Conservation (phyloP, 78 protist species). For the Chrysochromulina tobinii region DNA sequence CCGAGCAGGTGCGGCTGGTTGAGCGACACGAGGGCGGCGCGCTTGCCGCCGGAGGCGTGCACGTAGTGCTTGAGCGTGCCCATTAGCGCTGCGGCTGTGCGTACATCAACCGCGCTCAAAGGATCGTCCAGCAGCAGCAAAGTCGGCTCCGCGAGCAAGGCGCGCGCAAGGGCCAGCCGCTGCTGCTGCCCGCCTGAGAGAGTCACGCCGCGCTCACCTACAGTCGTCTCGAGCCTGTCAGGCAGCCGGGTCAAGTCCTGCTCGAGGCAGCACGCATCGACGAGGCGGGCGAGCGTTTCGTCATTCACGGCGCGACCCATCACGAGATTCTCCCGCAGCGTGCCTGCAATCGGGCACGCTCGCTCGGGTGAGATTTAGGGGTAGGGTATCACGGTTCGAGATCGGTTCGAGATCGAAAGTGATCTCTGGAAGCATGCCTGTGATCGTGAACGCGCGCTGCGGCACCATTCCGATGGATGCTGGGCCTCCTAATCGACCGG, state of each 20-base stretch:
- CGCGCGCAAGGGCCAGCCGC: conserved; percentile 87
- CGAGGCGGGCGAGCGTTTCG: not conserved
- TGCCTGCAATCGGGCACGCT: not conserved
- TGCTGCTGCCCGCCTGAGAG: conserved; percentile 80
- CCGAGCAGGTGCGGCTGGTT: not conserved
- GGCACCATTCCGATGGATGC: conserved; percentile 74
- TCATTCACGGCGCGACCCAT: not conserved
- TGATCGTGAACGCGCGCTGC: conserved; percentile 75
- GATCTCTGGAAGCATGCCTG: no score
- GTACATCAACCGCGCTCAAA: conserved; percentile 80
- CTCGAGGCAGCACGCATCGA: conserved; percentile 47
- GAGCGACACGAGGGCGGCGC: not conserved
- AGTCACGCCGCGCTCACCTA: conserved; percentile 71
- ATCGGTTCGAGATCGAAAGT: no score
- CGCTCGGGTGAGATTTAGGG: no score
- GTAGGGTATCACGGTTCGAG: no score
- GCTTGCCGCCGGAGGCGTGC: not conserved
- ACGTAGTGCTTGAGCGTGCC: not conserved
- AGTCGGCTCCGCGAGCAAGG: conserved; percentile 72
- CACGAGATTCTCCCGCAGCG: conserved; percentile 3
- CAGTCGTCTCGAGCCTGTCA: conserved; percentile 57
- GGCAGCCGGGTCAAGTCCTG: conserved; percentile 57
- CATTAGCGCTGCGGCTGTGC: conserved; percentile 59
- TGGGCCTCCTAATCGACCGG: not conserved
- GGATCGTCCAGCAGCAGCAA: conserved; percentile 80